These are phyloP conservation scores for Crucibulum laeve DNA, from an alignment of 768 basidiomycete genomes.

Conservation along the genomic window DNA sequence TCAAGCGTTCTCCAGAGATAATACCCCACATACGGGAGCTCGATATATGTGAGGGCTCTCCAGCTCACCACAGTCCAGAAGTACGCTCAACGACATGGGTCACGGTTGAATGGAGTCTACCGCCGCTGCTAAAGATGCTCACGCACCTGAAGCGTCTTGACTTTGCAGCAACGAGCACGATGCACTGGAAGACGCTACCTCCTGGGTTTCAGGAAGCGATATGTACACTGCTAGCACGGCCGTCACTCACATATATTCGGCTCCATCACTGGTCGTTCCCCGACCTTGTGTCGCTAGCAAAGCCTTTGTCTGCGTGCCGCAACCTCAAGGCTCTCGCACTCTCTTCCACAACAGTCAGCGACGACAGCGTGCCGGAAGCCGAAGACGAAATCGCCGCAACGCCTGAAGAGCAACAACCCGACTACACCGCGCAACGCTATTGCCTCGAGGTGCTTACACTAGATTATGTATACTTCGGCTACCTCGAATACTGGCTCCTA, in stretches of 20 bases:
- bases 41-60: constrained; percentile 32
- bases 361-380: constrained; percentile 13
- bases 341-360: constrained; percentile 27
- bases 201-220: constrained; percentile 29
- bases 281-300: constrained; percentile 26
- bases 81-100: constrained; percentile 32
- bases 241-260: constrained; percentile 31
- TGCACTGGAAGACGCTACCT: constrained; percentile 33
- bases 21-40: constrained; percentile 29
- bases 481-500: constrained; percentile 34
- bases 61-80: constrained; percentile 19
- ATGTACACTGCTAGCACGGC: constrained; percentile 26
- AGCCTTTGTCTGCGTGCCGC: constrained; percentile 26
- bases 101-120: constrained; percentile 30
- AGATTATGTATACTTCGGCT: constrained; percentile 32
- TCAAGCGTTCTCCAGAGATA: constrained; percentile 27
- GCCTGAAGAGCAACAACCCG: background rate
- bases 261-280: constrained; percentile 37
- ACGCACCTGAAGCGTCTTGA: constrained; percentile 32
- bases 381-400: constrained; percentile 1
- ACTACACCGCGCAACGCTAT: constrained; percentile 9
- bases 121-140: constrained; percentile 28
- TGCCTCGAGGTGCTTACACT: constrained; percentile 33
- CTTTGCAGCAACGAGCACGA: constrained; percentile 27
- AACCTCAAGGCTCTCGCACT: constrained; percentile 31